Conservation (phyloP, 2,329 filamentous ascomycete genomes). For the Aspergillus nomiae region DNA sequence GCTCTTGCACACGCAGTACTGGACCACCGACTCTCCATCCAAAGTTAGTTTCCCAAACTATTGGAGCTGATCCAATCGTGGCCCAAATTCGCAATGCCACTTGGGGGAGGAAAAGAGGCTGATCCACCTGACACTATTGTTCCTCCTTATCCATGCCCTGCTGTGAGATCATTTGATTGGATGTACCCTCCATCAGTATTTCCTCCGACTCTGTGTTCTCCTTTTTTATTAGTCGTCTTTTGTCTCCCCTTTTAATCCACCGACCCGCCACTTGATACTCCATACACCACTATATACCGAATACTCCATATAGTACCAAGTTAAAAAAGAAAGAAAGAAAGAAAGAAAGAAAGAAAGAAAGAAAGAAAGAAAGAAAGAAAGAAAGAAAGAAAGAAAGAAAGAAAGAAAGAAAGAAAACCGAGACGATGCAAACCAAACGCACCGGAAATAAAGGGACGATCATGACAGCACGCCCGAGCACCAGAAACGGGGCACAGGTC, state of each 20-base stretch:
- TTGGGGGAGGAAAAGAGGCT: background rate
- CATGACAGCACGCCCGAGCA: background rate
- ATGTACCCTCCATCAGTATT: background rate
- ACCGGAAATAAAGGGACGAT: background rate
- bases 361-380: background rate
- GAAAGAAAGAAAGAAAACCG: background rate
- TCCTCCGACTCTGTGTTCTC: background rate
- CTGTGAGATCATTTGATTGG: background rate
- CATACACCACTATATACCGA: background rate
- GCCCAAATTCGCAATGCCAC: background rate
- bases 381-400: background rate
- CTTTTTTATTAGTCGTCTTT: background rate
- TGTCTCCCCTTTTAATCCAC: background rate
- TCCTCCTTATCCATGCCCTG: background rate
- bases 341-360: background rate
- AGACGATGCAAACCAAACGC: background rate
- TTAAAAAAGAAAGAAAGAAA: background rate
- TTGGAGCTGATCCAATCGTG: background rate
- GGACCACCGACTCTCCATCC: background rate
- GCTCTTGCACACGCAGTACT: background rate
- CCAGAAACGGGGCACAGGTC: background rate
- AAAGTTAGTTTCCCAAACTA: background rate
- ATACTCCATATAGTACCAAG: background rate
- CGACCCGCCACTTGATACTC: background rate
- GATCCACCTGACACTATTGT: constrained; percentile 1